A percentile compares a stretch with the other conserved stretches of the same genome.
Conservation (phyloP, 495 filamentous ascomycete genomes). For the Xylaria flabelliformis region DNA sequence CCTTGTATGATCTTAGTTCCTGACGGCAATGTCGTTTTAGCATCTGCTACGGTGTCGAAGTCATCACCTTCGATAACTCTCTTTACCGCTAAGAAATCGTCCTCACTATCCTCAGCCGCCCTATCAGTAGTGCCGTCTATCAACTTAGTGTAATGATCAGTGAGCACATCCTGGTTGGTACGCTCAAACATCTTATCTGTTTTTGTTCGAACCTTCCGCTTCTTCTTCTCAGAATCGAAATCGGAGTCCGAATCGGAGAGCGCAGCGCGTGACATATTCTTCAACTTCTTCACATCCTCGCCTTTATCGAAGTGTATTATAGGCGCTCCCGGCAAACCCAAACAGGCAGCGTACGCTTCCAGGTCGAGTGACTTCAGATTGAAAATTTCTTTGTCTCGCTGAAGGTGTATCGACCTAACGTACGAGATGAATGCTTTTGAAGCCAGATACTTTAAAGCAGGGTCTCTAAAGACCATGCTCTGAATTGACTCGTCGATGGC, state of each 20-base stretch:
- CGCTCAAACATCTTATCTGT: slow-evolving; percentile 97
- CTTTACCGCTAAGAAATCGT: slow-evolving; percentile 90
- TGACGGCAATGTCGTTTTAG: slow-evolving; percentile 35
- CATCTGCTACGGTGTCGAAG: slow-evolving; percentile 45
- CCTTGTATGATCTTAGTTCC: slow-evolving; percentile 56
- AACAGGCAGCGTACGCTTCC: slow-evolving; percentile 81
- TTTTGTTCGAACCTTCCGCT: slow-evolving; percentile 78
- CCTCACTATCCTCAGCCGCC: slow-evolving; percentile 57
- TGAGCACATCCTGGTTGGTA: slow-evolving; percentile 91
- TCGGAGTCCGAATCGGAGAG: slow-evolving; percentile 58
- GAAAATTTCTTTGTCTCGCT: slow-evolving; percentile 93
- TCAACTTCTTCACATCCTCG: slow-evolving; percentile 80
- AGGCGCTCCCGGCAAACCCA: slow-evolving; percentile 89
- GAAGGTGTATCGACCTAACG: slow-evolving; percentile 78
- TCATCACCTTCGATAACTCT: slow-evolving; percentile 69
- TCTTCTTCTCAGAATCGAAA: slow-evolving; percentile 59
- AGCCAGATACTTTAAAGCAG: slow-evolving; percentile 91
- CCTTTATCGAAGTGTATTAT: slow-evolving; percentile 91
- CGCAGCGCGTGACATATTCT: slow-evolving; percentile 77
- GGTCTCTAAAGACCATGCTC: slow-evolving; percentile 92
- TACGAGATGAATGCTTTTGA: slow-evolving; percentile 96
- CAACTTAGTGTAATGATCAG: slow-evolving; percentile 87
- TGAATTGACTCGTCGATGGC: slow-evolving; percentile 83
- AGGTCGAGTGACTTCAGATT: slow-evolving; percentile 78
- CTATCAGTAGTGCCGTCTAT: slow-evolving; percentile 68